Base-by-base conservation (phyloP, 148 eudicot genomes). In the Selenicereus undatus region DNA sequence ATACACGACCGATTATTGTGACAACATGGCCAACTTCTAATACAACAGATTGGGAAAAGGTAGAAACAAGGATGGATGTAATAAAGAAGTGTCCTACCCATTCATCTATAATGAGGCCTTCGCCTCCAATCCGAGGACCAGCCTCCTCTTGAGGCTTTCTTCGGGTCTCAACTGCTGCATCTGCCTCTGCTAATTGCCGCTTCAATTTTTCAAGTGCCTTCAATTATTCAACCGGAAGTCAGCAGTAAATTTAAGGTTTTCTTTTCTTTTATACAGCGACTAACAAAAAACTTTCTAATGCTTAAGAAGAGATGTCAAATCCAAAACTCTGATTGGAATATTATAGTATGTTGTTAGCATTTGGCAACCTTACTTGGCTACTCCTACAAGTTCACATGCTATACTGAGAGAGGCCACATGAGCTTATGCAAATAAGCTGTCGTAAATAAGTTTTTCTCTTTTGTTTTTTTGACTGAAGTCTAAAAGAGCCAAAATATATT, bases 41-140 rank as follows among this genome's bases (percentile, higher is more conserved):
- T 56, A 11, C 62, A 56, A 3, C 62, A 4, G 2, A 20, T 56
- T 56, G 62, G 14, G 18, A 16, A 20, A 56, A 56, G 62, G 22
- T 56, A 16, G 14, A 56, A 56, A 12, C 13, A 8, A 48, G 52
- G 14, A 56, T 18, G 62, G 22, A 16, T 56, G 62, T 14, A 56
- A 56, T 56, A 11, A 1, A 17, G n/a, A 56, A 56, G 62, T 56
- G 20, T 56, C 89, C 79, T 50, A 89, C 93, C 91, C 93, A 90
- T 89, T 89, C 93, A 78, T 90, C 93, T 69, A 90, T 90, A 13
- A 90, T 86, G 21, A 88, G 93, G 66, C 93, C 93, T 76, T 90
- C 93, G 0, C 90, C 93, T 20, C 80, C 82, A 27, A 90, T 73
- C 6, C 74, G 75, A 69, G 90, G 86, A 12, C 87, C 86, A 22